phyloP scores from a whole-genome alignment of 768 basidiomycete species.

The Fomitopsis serialis region DNA sequence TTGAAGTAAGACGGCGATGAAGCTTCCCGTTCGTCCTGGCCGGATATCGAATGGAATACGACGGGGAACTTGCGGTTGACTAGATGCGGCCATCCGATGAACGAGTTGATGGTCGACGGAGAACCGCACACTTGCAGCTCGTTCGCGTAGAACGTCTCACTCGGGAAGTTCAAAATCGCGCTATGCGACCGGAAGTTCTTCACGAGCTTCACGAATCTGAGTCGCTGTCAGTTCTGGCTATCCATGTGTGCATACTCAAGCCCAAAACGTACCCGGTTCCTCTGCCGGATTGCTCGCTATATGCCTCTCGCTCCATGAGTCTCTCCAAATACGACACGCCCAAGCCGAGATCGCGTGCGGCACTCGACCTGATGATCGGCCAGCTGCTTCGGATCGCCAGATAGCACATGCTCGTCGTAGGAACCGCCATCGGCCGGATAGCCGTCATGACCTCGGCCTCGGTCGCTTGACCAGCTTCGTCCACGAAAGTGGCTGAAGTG shows the following conservation, averaged over 20 bases:
- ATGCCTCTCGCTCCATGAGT: constrained; percentile 32
- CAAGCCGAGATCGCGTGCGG: constrained; percentile 53
- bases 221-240: neutral
- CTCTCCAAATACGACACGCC: constrained; percentile 59
- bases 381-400: constrained; percentile 69
- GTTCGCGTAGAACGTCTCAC: constrained; percentile 50
- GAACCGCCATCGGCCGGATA: constrained; percentile 54
- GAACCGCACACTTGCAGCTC: constrained; percentile 47
- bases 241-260: neutral
- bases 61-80: constrained; percentile 49
- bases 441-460: constrained; percentile 63
- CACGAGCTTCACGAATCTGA: constrained; percentile 55
- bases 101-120: constrained; percentile 20
- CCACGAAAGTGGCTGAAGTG: constrained; percentile 63
- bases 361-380: constrained; percentile 54
- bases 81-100: constrained; percentile 22
- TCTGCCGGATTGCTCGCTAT: constrained; percentile 9
- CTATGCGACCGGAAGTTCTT: constrained; percentile 65
- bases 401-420: constrained; percentile 53
- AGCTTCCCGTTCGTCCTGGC: constrained; percentile 62
- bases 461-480: constrained; percentile 70
- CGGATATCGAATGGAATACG: constrained; percentile 54
- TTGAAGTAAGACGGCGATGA: constrained; percentile 73
- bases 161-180: constrained; percentile 56
- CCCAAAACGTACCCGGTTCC: constrained; percentile 14